These are phyloP conservation scores for Discostella pseudostelligera DNA, from an alignment of 108 stramenopile species.

Conservation along the genomic window DNA sequence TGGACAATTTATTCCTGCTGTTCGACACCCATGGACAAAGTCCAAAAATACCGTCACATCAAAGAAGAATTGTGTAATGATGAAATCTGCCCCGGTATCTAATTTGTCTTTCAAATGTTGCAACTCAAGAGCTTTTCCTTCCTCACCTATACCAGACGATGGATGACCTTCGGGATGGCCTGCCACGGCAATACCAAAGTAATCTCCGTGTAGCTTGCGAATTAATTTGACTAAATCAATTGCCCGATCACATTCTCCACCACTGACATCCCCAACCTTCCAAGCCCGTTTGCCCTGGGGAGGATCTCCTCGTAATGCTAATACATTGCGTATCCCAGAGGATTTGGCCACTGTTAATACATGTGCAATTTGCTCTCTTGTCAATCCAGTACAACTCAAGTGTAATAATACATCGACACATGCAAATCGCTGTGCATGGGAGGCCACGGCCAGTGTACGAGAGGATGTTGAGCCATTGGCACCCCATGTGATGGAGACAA, in stretches of 20 bases:
- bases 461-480: slow-evolving; percentile 78
- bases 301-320: slow-evolving; percentile 95
- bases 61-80: slow-evolving; percentile 97
- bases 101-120: slow-evolving; percentile 90
- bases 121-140: slow-evolving; percentile 58
- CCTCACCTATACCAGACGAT: slow-evolving; percentile 54
- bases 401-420: slow-evolving; percentile 92
- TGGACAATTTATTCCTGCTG: slow-evolving; percentile 81
- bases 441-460: slow-evolving; percentile 77
- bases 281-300: slow-evolving; percentile 82
- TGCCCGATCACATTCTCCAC: slow-evolving; percentile 78
- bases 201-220: slow-evolving; percentile 86
- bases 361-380: slow-evolving; percentile 45
- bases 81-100: slow-evolving; percentile 93
- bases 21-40: slow-evolving; percentile 77
- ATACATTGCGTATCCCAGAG: slow-evolving; percentile 84
- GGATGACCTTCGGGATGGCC: slow-evolving; percentile 97
- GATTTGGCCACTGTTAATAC: slow-evolving; percentile 61
- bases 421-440: slow-evolving; percentile 83
- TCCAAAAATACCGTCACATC: slow-evolving; percentile 77
- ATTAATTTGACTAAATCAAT: slow-evolving; percentile 92
- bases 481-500: slow-evolving; percentile 95
- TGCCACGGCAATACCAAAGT: slow-evolving; percentile 93
- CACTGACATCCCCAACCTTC: slow-evolving; percentile 62
- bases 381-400: slow-evolving; percentile 89